These are phyloP conservation scores for Asterophora parasitica DNA, from an alignment of 768 basidiomycete species.

Conservation along the genomic window DNA sequence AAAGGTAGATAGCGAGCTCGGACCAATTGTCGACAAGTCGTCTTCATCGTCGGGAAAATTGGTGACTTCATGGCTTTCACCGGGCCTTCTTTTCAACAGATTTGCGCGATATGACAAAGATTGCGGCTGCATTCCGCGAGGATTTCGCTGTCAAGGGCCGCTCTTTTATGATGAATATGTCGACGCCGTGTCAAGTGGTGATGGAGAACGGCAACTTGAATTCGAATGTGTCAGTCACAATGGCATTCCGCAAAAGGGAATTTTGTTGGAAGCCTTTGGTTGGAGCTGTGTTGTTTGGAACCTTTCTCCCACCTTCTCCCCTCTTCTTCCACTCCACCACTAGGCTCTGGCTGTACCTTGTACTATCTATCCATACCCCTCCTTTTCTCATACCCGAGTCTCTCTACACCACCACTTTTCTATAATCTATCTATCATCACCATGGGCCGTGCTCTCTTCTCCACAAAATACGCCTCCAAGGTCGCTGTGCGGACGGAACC, in stretches of 20 bases:
- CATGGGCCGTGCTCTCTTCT: conserved; percentile 63
- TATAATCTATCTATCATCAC: conserved; percentile 10
- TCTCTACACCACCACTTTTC: conserved; percentile 1
- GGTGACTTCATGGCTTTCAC: too few relatives aligned
- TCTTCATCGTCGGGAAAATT: background rate
- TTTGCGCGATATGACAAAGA: too few relatives aligned
- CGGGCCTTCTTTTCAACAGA: too few relatives aligned
- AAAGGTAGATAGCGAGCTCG: too few relatives aligned
- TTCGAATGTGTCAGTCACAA: background rate
- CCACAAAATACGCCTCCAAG: conserved; percentile 33
- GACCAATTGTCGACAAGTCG: background rate
- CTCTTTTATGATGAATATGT: too few relatives aligned
- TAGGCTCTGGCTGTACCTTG: conserved; percentile 13
- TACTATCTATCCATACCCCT: conserved; percentile 18
- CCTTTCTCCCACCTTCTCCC: conserved; percentile 3
- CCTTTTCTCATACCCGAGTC: conserved; percentile 9
- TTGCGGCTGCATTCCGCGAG: too few relatives aligned
- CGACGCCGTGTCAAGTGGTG: background rate
- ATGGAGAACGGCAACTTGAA: conserved; percentile 8
- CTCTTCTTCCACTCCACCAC: too few relatives aligned
- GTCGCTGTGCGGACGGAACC: conserved; percentile 43
- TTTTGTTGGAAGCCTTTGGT: background rate
- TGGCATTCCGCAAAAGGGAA: conserved; percentile 10
- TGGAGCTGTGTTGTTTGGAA: conserved; percentile 14
- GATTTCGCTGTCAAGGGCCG: too few relatives aligned